Evolutionary conservation across 495 filamentous ascomycete species (phyloP).

Genomic region (Penicillium tannophilum): DNA sequence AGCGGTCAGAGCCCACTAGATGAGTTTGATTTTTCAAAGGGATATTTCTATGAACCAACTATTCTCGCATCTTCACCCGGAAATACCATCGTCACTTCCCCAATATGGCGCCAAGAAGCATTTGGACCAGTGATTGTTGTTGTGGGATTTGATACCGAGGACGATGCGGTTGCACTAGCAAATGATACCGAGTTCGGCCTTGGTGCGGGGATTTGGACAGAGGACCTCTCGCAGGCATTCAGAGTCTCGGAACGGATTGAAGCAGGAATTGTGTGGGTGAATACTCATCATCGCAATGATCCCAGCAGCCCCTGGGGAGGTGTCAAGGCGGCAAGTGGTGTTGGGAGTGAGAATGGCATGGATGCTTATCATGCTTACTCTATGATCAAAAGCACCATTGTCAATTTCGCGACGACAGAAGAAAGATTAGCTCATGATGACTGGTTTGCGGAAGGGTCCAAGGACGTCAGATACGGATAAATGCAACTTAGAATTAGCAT

Average conservation of each 20-base stretch:
- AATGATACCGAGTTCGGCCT: conserved; percentile 49
- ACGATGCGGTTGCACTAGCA: conserved; percentile 40
- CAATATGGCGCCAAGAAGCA: conserved; percentile 46
- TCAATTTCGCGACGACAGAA: conserved; percentile 25
- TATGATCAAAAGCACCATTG: conserved; percentile 25
- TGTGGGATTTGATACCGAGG: conserved; percentile 41
- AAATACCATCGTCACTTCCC: conserved; percentile 14
- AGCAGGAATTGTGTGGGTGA: conserved; percentile 56
- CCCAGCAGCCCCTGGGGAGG: conserved; percentile 33
- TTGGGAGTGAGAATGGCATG: conserved; percentile 32
- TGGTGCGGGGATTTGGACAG: conserved; percentile 51
- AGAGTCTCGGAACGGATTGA: conserved; percentile 52
- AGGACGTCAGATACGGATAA: conserved; percentile 24
- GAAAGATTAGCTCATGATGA: conserved; percentile 25
- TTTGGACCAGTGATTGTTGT: conserved; percentile 53
- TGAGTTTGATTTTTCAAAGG: conserved; percentile 35
- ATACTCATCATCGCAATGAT: conserved; percentile 38
- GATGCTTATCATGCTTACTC: conserved; percentile 31
- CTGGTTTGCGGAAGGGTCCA: conserved; percentile 22
- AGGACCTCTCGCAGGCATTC: conserved; percentile 52
- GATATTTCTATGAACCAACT: conserved; percentile 62
- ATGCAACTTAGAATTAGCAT: background rate
- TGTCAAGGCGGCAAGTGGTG: conserved; percentile 23
- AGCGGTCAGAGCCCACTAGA: conserved; percentile 26
- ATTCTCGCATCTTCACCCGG: conserved; percentile 36